phyloP scores from a whole-genome alignment of 495 filamentous ascomycete genomes.

The Astrothelium subdiscretum region DNA sequence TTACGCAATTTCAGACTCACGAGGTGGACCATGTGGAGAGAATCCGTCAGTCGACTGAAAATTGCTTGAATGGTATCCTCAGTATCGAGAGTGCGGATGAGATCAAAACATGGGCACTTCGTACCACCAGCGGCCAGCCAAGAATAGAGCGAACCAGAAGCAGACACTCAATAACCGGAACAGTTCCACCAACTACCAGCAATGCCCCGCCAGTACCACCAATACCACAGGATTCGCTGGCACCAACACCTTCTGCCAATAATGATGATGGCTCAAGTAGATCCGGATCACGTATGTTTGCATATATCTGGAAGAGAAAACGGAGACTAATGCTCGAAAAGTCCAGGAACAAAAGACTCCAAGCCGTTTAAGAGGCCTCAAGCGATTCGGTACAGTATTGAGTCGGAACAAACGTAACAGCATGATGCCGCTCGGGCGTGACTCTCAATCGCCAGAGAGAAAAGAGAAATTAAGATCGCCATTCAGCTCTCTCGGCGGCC shows the following conservation, averaged over 20 bases:
- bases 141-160: constrained; percentile 17
- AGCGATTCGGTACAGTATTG: constrained; percentile 30
- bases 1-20: constrained; percentile 88
- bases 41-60: constrained; percentile 62
- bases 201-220: neutral
- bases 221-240: neutral
- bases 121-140: constrained; percentile 26
- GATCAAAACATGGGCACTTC: constrained; percentile 71
- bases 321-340: constrained; percentile 9
- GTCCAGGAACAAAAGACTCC: constrained; percentile 25
- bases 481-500: constrained; percentile 13
- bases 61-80: constrained; percentile 71
- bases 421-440: constrained; percentile 23
- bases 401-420: constrained; percentile 24
- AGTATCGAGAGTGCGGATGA: constrained; percentile 83
- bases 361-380: constrained; percentile 24
- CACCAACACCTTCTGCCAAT: neutral
- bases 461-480: constrained; percentile 13
- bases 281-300: neutral
- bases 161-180: neutral
- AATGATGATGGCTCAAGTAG: neutral
- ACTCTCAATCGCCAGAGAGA: constrained; percentile 24
- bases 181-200: neutral
- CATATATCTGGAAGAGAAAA: neutral
- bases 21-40: constrained; percentile 81